phyloP scores from a whole-genome alignment of 306 rosid species.

The Rosa multiflora region DNA sequence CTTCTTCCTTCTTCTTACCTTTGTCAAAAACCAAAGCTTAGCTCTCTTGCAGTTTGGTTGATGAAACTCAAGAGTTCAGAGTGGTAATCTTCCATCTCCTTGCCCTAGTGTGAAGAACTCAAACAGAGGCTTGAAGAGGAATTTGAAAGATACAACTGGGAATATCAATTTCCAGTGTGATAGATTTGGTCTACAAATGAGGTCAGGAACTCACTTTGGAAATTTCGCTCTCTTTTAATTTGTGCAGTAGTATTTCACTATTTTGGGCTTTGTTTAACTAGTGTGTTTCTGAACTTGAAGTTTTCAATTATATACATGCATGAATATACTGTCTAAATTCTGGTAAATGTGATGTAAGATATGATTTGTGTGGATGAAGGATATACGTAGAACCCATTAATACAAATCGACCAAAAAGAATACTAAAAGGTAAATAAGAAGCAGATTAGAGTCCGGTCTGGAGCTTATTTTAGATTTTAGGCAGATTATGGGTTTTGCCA shows the following conservation, averaged over 20 bases:
- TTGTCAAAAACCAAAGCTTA: neutral
- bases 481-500: constrained; percentile 1
- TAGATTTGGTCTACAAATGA: constrained; percentile 2
- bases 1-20: constrained; percentile 7
- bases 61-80: neutral
- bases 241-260: neutral
- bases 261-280: neutral
- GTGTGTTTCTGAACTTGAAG: neutral
- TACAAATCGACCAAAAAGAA: neutral
- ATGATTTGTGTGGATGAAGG: constrained; percentile 4
- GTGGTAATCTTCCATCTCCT: neutral
- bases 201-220: constrained; percentile 12
- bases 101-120: neutral
- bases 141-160: neutral
- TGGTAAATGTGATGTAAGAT: neutral
- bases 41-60: neutral
- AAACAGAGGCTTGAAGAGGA: neutral
- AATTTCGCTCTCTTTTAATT: neutral
- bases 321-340: neutral
- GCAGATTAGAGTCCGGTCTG: neutral
- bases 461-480: neutral
- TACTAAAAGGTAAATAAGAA: neutral
- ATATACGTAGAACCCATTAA: neutral
- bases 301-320: neutral
- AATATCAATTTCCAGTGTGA: neutral